Conservation (phyloP, 2,329 filamentous ascomycete genomes). For the Stromatinia cepivora region DNA sequence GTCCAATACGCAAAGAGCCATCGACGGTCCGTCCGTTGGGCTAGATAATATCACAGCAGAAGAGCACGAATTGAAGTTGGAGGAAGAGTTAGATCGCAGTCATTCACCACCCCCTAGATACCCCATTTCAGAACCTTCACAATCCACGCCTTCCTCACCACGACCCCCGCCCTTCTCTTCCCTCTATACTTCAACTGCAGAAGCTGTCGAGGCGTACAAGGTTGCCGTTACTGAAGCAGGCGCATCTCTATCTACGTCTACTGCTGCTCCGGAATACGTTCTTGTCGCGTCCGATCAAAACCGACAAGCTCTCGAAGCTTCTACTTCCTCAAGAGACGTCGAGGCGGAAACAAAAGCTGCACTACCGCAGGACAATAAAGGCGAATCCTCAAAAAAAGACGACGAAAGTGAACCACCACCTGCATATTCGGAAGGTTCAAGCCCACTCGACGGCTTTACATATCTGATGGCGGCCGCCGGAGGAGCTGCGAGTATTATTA, state of each 20-base stretch:
- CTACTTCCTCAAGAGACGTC: constrained; percentile 46
- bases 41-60: constrained; percentile 35
- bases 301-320: constrained; percentile 28
- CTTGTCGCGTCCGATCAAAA: constrained; percentile 44
- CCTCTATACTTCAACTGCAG: constrained; percentile 51
- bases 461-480: constrained; percentile 98
- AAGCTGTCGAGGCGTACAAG: constrained; percentile 44
- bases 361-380: constrained; percentile 79
- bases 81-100: constrained; percentile 42
- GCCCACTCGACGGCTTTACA: constrained; percentile 86
- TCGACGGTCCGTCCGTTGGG: constrained; percentile 49
- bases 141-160: constrained; percentile 46
- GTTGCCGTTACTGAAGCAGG: constrained; percentile 43
- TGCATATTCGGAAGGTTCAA: constrained; percentile 92
- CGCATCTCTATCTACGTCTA: constrained; percentile 49
- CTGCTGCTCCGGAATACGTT: constrained; percentile 61
- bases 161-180: constrained; percentile 62
- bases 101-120: constrained; percentile 61
- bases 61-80: constrained; percentile 40
- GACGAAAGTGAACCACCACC: constrained; percentile 91
- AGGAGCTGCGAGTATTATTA: constrained; percentile 97
- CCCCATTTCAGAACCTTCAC: constrained; percentile 53
- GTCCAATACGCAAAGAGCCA: constrained; percentile 49
- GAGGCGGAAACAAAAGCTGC: constrained; percentile 79
- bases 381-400: constrained; percentile 70